phyloP scores from a whole-genome alignment of 2,329 filamentous ascomycete genomes.

The Cordyceps fumosorosea region DNA sequence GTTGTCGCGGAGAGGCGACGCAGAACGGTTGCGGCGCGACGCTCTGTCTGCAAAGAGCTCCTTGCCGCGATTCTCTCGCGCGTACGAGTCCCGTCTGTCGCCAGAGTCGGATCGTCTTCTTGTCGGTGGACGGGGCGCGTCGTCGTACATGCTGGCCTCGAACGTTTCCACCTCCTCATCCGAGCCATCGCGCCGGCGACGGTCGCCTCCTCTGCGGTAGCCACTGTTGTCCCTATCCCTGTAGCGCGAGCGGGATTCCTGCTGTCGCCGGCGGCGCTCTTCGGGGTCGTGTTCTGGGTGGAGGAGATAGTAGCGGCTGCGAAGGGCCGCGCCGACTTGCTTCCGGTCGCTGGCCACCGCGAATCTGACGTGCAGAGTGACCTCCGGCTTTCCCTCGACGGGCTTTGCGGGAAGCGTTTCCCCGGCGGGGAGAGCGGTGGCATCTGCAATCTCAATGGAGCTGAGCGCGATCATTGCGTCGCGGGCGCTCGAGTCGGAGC shows the following conservation, averaged over 20 bases:
- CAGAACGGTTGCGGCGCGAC: slow-evolving; percentile 40
- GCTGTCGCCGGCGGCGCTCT: slow-evolving; percentile 57
- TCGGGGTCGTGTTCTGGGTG: slow-evolving; percentile 84
- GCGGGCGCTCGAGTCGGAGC: slow-evolving; percentile 42
- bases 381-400: slow-evolving; percentile 60
- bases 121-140: slow-evolving; percentile 38
- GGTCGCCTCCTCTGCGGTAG: slow-evolving; percentile 29
- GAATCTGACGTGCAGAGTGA: slow-evolving; percentile 64
- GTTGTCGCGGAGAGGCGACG: slow-evolving; percentile 41
- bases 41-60: slow-evolving; percentile 55
- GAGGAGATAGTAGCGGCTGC: slow-evolving; percentile 86
- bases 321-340: slow-evolving; percentile 65
- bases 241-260: slow-evolving; percentile 53
- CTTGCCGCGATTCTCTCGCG: slow-evolving; percentile 41
- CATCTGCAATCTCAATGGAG: slow-evolving; percentile 44
- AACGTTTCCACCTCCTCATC: slow-evolving; percentile 51
- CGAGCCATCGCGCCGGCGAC: slow-evolving; percentile 37
- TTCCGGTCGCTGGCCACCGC: slow-evolving; percentile 74
- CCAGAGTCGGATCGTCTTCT: slow-evolving; percentile 22
- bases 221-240: slow-evolving; percentile 47
- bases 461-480: slow-evolving; percentile 50
- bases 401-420: slow-evolving; percentile 65
- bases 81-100: slow-evolving; percentile 24
- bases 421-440: slow-evolving; percentile 49
- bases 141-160: slow-evolving; percentile 77